A percentile compares a stretch with the other conserved stretches of the same genome.
Evolutionary conservation across 108 stramenopile genomes (phyloP).

Genomic region (Schizochytrium sp.): DNA sequence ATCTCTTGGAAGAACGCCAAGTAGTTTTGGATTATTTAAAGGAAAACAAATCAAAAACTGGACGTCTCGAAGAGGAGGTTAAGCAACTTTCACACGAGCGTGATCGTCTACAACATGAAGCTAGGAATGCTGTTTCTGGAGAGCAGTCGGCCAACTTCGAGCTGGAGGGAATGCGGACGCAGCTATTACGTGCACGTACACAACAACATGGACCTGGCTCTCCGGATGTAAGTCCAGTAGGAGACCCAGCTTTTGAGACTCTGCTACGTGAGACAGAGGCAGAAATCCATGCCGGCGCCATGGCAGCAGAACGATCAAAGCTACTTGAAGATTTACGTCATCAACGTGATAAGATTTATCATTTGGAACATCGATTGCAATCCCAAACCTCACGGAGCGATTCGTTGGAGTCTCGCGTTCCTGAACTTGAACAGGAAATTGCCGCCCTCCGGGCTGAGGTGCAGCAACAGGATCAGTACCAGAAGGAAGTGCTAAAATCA

Average conservation of each 20-base stretch:
- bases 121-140: background rate
- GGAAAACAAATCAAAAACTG: background rate
- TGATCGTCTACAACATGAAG: background rate
- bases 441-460: background rate
- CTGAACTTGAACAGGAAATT: background rate
- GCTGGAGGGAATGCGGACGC: background rate
- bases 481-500: background rate
- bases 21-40: constrained; percentile 53
- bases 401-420: background rate
- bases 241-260: constrained; percentile 37
- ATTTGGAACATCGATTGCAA: constrained; percentile 33
- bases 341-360: background rate
- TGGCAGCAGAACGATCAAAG: constrained; percentile 12
- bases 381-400: background rate
- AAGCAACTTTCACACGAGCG: constrained; percentile 1
- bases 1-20: constrained; percentile 42
- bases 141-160: constrained; percentile 47
- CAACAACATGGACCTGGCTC: background rate
- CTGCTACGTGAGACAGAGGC: constrained; percentile 48
- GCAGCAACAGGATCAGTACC: background rate
- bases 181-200: background rate
- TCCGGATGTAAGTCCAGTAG: constrained; percentile 18
- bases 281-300: background rate
- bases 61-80: constrained; percentile 13
- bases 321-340: background rate